Percentiles rank a stretch among this genome's conserved stretches.
Evolutionary conservation across 805 yeast species (phyloP).

Genomic region (Ogataea naganishii): DNA sequence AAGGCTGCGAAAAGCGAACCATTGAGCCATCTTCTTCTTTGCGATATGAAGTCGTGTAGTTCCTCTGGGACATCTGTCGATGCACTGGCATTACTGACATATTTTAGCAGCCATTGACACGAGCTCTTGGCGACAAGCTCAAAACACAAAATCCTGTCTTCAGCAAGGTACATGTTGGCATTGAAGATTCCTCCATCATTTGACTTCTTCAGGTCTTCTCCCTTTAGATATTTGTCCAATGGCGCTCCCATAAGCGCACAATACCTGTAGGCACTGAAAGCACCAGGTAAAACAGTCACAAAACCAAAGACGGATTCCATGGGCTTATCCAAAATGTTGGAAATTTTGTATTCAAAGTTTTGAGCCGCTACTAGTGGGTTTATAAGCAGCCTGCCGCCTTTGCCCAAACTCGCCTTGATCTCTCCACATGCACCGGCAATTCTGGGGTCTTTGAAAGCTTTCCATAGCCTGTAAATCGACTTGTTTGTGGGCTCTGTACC

Average conservation of each 20-base stretch:
- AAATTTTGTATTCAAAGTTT: slow-evolving; percentile 93
- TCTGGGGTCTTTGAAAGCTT: slow-evolving; percentile 63
- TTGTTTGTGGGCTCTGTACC: slow-evolving; percentile 88
- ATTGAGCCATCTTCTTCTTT: slow-evolving; percentile 93
- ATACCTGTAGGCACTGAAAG: slow-evolving; percentile 89
- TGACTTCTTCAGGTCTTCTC: slow-evolving; percentile 67
- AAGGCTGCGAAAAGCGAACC: slow-evolving; percentile 95
- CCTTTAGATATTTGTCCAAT: slow-evolving; percentile 81
- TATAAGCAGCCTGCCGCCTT: slow-evolving; percentile 33
- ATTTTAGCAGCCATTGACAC: slow-evolving; percentile 70
- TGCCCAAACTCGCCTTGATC: slow-evolving; percentile 78
- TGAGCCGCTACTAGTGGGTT: slow-evolving; percentile 95
- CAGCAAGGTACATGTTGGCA: slow-evolving; percentile 95
- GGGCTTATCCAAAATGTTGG: slow-evolving; percentile 91
- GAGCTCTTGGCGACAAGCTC: slow-evolving; percentile 83
- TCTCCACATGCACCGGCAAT: slow-evolving; percentile 99
- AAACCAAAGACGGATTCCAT: slow-evolving; percentile 93
- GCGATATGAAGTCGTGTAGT: slow-evolving; percentile 79
- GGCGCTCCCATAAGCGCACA: slow-evolving; percentile 81
- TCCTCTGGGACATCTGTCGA: slow-evolving; percentile 93
- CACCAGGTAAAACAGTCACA: slow-evolving; percentile 92
- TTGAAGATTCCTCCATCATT: slow-evolving; percentile 75
- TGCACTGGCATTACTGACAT: slow-evolving; percentile 83
- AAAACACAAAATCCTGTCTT: slow-evolving; percentile 91
- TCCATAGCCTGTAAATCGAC: slow-evolving; percentile 86